Percentiles rank a stretch among this genome's conserved stretches.
These are phyloP conservation scores for Neurospora intermedia DNA, from an alignment of 495 filamentous ascomycete species.

Conservation along the genomic window DNA sequence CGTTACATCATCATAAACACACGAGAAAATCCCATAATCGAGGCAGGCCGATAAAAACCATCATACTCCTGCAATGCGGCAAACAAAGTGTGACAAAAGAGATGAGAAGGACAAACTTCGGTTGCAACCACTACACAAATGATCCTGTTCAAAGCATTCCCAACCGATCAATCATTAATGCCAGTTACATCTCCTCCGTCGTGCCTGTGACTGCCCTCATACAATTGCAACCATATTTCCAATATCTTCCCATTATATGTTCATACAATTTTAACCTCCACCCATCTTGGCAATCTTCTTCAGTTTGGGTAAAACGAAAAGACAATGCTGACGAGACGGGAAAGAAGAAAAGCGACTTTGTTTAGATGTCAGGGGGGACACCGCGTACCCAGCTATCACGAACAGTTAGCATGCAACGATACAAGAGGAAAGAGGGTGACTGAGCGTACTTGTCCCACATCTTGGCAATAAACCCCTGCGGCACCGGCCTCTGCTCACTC, in stretches of 20 bases:
- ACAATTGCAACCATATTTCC: background rate
- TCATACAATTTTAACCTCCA: background rate
- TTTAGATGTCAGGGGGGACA: background rate
- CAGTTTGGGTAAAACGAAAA: background rate
- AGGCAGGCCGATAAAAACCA: background rate
- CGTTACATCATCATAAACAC: background rate
- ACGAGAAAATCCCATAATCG: background rate
- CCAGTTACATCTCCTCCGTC: background rate
- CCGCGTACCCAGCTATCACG: background rate
- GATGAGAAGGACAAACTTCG: background rate
- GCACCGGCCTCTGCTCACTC: constrained; percentile 30
- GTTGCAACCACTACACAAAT: background rate
- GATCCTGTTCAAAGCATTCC: background rate
- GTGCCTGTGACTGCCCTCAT: background rate
- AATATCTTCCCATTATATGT: background rate
- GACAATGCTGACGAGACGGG: background rate
- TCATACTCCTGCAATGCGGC: background rate
- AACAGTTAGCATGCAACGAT: too few relatives aligned
- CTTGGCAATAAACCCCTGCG: constrained; percentile 30
- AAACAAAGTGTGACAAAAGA: background rate
- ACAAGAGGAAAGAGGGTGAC: too few relatives aligned
- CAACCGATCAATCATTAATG: background rate
- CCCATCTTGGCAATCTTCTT: background rate
- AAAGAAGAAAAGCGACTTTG: background rate
- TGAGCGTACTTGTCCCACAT: constrained; percentile 38